Base-by-base conservation (phyloP, 2,329 filamentous ascomycete genomes). In the Aspergillus japonicus region DNA sequence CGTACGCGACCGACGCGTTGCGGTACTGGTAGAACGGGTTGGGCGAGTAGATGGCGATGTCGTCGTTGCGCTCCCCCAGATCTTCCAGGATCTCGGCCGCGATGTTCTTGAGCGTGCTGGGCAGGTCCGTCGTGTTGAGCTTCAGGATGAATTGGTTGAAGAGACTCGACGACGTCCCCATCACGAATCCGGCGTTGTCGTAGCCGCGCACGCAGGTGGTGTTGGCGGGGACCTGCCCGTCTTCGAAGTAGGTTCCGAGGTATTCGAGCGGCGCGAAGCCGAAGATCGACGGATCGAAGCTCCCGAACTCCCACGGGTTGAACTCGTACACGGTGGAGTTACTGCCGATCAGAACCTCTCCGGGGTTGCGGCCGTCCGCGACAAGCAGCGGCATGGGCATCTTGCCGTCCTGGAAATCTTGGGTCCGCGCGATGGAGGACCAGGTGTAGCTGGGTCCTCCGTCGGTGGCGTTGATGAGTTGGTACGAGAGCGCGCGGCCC, bases 101-200 rank as follows among this genome's bases (percentile, higher is more conserved):
- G 21, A 83, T 81, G 5, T 78, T 68, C 52, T 82, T 79, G 44
- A 91, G 75, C 31, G 83, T 73, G 6, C 69, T 71, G 2, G 81
- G 81, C 5, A 86, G 68, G 35, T 82, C 75, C 0, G 78, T 71
- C 1, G 81, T 74, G 64, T 91, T 83, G 56, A 94, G 79, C 12
- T 85, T 77, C 2, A 92, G 80, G 21, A 96, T 77, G 67, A 90
- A 84, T 68, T 87, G 81, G 77, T 96, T 96, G 82, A 96, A 96
- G 2, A 96, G 82, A 0, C 90, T 89, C 1, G 88, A 91, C 23
- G 89, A 92, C 0, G 92, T 96, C 52, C 92, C 92, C 86, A 96
- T 92, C 24, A 96, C 80, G 70, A 85, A 96, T 8, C 91, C 91
- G 23, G 85, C 84, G 68, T 92, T 92, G 75, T 96, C 93, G 64